These are phyloP conservation scores for Arabidopsis suecica DNA, from an alignment of 345 rosid species.

Conservation along the genomic window DNA sequence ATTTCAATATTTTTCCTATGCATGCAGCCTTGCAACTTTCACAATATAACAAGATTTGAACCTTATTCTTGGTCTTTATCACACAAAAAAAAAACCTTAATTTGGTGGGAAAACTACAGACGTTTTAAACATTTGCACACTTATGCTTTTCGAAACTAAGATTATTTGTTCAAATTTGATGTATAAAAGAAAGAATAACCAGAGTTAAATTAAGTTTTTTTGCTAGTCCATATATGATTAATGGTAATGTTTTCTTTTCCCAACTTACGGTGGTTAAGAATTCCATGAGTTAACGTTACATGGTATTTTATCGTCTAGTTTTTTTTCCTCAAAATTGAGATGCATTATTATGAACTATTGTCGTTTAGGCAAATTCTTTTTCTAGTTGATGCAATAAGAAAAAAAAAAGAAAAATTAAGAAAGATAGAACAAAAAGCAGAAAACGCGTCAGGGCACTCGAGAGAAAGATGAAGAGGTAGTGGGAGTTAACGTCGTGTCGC, in stretches of 20 bases:
- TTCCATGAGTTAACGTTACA: too few relatives aligned
- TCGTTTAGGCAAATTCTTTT: too few relatives aligned
- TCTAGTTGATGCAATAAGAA: neutral
- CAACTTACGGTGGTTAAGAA: too few relatives aligned
- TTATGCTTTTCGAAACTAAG: neutral
- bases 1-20: too few relatives aligned
- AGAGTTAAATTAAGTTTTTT: too few relatives aligned
- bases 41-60: neutral
- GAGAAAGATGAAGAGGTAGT: slow-evolving; percentile 42
- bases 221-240: too few relatives aligned
- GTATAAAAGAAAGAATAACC: neutral
- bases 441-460: slow-evolving; percentile 49
- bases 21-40: neutral
- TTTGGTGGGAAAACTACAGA: neutral
- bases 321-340: too few relatives aligned
- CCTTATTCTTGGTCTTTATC: neutral
- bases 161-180: neutral
- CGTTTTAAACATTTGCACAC: neutral
- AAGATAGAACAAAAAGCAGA: slow-evolving; percentile 15
- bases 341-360: too few relatives aligned
- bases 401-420: slow-evolving; percentile 16
- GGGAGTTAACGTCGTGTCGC: slow-evolving; percentile 47
- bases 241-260: too few relatives aligned
- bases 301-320: too few relatives aligned
- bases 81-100: too few relatives aligned